Evolutionary conservation across 2,329 filamentous ascomycete species (phyloP).

Genomic region (Tetracladium maxilliforme): DNA sequence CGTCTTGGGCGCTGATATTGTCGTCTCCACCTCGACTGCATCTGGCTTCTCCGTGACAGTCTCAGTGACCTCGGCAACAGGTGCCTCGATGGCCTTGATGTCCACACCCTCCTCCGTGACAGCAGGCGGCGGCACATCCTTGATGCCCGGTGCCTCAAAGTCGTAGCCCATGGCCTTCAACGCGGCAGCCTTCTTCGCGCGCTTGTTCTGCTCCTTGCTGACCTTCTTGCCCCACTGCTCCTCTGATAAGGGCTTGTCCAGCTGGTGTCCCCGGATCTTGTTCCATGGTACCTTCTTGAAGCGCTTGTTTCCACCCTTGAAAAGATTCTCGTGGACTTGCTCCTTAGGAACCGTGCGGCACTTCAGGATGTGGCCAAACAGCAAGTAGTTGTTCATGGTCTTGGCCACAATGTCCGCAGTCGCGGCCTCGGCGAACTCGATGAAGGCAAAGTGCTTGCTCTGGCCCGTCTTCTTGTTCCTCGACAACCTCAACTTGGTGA

Average conservation of each 20-base stretch:
- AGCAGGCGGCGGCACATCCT: conserved; percentile 31
- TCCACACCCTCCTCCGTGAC: conserved; percentile 9
- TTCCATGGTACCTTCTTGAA: conserved; percentile 85
- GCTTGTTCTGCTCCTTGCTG: conserved; percentile 54
- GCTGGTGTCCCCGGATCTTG: conserved; percentile 62
- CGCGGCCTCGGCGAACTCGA: conserved; percentile 66
- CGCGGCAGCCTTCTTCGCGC: conserved; percentile 55
- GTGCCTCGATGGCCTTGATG: conserved; percentile 13
- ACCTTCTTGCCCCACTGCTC: conserved; percentile 69
- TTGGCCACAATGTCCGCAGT: conserved; percentile 86
- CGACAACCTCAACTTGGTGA: conserved; percentile 65
- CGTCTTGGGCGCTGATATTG: conserved; percentile 4
- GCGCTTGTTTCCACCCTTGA: conserved; percentile 79
- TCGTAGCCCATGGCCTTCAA: conserved; percentile 74
- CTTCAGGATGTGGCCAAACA: conserved; percentile 89
- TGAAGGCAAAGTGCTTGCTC: conserved; percentile 87
- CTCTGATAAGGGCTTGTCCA: conserved; percentile 60
- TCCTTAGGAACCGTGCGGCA: conserved; percentile 66
- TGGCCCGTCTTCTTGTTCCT: conserved; percentile 85
- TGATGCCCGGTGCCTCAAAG: conserved; percentile 60
- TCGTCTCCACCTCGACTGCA: conserved; percentile 4
- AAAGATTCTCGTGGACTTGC: conserved; percentile 67
- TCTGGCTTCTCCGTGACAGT: conserved; percentile 5
- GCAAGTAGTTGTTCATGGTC: conserved; percentile 95
- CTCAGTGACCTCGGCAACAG: conserved; percentile 14